These are phyloP conservation scores for Aspergillus aculeatus DNA, from an alignment of 2,329 filamentous ascomycete species.

Conservation along the genomic window DNA sequence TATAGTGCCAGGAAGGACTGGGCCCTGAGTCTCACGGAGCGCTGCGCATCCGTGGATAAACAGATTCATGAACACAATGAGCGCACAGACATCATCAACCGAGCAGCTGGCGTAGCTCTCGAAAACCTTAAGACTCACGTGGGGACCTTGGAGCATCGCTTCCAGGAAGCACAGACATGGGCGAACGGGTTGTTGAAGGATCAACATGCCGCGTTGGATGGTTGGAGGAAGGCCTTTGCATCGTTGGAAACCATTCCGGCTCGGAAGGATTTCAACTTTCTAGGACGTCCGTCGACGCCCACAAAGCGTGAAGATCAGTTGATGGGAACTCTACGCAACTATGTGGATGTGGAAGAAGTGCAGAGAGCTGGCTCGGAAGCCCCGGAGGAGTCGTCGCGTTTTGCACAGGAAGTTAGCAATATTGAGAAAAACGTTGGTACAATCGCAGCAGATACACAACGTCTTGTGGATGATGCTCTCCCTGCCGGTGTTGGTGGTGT, in stretches of 20 bases:
- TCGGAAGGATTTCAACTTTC: constrained; percentile 44
- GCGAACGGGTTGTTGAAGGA: constrained; percentile 46
- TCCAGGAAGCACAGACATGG: constrained; percentile 48
- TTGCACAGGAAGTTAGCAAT: constrained; percentile 59
- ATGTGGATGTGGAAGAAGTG: constrained; percentile 72
- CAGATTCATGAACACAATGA: constrained; percentile 56
- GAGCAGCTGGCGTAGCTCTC: constrained; percentile 79
- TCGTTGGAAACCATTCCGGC: constrained; percentile 44
- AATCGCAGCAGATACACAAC: constrained; percentile 57
- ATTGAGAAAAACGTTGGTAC: constrained; percentile 60
- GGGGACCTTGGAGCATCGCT: constrained; percentile 44
- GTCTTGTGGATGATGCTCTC: constrained; percentile 39
- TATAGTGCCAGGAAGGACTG: constrained; percentile 79
- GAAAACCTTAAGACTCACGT: constrained; percentile 63
- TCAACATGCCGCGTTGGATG: constrained; percentile 44
- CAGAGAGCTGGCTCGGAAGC: constrained; percentile 69
- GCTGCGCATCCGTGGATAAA: constrained; percentile 65
- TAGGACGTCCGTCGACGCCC: constrained; percentile 41
- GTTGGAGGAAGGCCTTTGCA: constrained; percentile 41
- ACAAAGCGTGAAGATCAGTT: constrained; percentile 45
- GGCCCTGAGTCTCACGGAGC: constrained; percentile 69
- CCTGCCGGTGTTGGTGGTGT: constrained; percentile 63
- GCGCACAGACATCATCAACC: constrained; percentile 58
- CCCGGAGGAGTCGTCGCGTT: constrained; percentile 57
- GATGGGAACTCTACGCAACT: constrained; percentile 66